Percentiles rank a stretch among this genome's conserved stretches.
phyloP scores from a whole-genome alignment of 495 filamentous ascomycete genomes.

The Podospora comata region DNA sequence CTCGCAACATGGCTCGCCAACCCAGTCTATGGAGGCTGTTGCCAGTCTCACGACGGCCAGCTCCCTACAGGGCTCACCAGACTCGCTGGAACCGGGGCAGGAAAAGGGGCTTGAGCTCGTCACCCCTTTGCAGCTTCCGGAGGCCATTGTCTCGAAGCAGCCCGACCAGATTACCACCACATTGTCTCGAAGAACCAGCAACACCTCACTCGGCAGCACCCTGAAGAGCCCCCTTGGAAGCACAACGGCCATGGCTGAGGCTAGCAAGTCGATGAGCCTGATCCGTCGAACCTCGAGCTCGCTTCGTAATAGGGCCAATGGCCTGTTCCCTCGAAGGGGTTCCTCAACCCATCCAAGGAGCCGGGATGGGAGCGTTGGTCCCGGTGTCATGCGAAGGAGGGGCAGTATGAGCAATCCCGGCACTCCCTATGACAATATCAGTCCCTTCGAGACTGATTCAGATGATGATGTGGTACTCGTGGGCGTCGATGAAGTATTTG shows the following conservation, averaged over 20 bases:
- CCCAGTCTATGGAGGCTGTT: constrained; percentile 38
- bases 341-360: constrained; percentile 70
- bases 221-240: constrained; percentile 24
- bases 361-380: constrained; percentile 82
- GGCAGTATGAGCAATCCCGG: constrained; percentile 77
- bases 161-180: constrained; percentile 10
- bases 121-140: constrained; percentile 40
- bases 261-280: constrained; percentile 34
- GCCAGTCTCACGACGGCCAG: constrained; percentile 39
- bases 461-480: constrained; percentile 55
- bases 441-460: constrained; percentile 57
- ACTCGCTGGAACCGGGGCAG: constrained; percentile 34
- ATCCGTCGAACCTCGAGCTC: constrained; percentile 48
- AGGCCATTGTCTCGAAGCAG: constrained; percentile 32
- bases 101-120: constrained; percentile 22
- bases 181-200: constrained; percentile 39
- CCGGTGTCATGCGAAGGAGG: constrained; percentile 77
- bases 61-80: constrained; percentile 44
- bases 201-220: constrained; percentile 34
- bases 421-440: constrained; percentile 50
- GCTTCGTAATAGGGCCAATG: constrained; percentile 33
- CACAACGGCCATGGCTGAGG: constrained; percentile 40
- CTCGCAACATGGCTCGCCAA: constrained; percentile 43
- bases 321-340: constrained; percentile 50
- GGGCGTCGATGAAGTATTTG: constrained; percentile 32